These are phyloP conservation scores for Aspergillus aculeatus DNA, from an alignment of 2,329 filamentous ascomycete genomes.

Conservation along the genomic window DNA sequence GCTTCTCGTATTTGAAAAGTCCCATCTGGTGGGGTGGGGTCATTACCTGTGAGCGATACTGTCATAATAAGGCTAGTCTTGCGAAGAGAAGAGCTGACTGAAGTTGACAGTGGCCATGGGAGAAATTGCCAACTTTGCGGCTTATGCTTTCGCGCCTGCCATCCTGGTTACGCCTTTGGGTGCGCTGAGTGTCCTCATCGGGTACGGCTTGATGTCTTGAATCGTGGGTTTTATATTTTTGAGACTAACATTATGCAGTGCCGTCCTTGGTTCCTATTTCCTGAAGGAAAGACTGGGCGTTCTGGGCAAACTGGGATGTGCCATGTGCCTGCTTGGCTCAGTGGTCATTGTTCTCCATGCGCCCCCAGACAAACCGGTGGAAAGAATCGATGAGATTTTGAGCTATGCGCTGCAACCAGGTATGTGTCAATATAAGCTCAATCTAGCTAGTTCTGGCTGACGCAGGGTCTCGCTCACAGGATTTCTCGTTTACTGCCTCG, in stretches of 20 bases:
- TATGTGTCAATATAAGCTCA: conserved; percentile 44
- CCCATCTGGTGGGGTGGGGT: conserved; percentile 99
- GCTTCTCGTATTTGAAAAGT: conserved; percentile 88
- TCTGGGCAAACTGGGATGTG: conserved; percentile 89
- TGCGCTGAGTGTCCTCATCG: conserved; percentile 90
- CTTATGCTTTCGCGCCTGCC: conserved; percentile 97
- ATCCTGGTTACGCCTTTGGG: conserved; percentile 95
- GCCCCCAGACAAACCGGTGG: conserved; percentile 86
- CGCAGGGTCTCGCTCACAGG: conserved; percentile 52
- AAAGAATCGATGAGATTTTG: conserved; percentile 88
- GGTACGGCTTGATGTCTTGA: conserved; percentile 41
- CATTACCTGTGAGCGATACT: conserved; percentile 65
- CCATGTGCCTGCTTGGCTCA: conserved; percentile 91
- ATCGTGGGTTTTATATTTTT: conserved; percentile 1
- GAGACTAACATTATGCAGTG: conserved; percentile 49
- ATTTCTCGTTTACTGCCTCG: conserved; percentile 81
- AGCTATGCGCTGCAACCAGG: conserved; percentile 87
- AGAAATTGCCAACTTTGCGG: conserved; percentile 95
- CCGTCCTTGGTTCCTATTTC: conserved; percentile 92
- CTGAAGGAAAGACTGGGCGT: conserved; percentile 85
- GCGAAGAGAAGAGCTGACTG: conserved; percentile 21
- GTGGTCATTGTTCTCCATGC: conserved; percentile 98
- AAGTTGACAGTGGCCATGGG: conserved; percentile 72
- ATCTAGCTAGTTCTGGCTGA: neutral
- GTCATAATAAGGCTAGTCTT: conserved; percentile 13